These are phyloP conservation scores for Dittrichia graveolens DNA, from an alignment of 129 eudicot species.

Conservation along the genomic window DNA sequence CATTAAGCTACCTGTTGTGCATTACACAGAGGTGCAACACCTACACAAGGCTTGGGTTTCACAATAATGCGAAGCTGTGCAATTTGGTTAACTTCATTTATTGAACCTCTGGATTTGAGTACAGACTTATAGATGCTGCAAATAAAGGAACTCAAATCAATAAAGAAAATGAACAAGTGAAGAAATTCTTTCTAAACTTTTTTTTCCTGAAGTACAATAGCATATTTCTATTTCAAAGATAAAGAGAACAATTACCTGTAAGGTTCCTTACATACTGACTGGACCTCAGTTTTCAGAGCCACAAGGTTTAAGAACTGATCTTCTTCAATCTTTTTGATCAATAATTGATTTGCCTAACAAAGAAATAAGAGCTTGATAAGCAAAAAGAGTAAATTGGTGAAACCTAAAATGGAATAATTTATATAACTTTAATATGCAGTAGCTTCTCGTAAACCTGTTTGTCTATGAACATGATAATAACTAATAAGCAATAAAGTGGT, in stretches of 20 bases:
- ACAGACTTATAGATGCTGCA: slow-evolving; percentile 88
- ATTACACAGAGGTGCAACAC: slow-evolving; percentile 81
- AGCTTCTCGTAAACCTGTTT: slow-evolving; percentile 1
- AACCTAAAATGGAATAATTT: not conserved
- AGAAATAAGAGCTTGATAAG: slow-evolving; percentile 27
- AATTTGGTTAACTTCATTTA: slow-evolving; percentile 81
- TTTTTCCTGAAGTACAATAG: not conserved
- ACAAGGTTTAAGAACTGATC: slow-evolving; percentile 80
- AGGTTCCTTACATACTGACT: slow-evolving; percentile 81
- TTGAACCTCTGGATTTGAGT: slow-evolving; percentile 68
- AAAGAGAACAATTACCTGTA: slow-evolving; percentile 61
- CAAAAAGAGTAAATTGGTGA: not conserved
- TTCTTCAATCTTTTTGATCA: slow-evolving; percentile 79
- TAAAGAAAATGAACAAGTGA: slow-evolving; percentile 12
- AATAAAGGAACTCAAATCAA: slow-evolving; percentile 19
- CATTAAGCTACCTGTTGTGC: slow-evolving; percentile 72
- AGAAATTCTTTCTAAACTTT: not conserved
- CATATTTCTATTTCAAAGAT: not conserved
- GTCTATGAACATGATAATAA: not conserved
- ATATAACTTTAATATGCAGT: not conserved
- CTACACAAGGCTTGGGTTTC: slow-evolving; percentile 82
- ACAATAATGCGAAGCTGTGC: slow-evolving; percentile 92
- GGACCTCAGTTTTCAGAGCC: slow-evolving; percentile 75
- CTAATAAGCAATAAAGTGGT: slow-evolving; percentile 19
- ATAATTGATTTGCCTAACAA: slow-evolving; percentile 70